Conservation (phyloP, 257 asterid species). For the Solanum pimpinellifolium region DNA sequence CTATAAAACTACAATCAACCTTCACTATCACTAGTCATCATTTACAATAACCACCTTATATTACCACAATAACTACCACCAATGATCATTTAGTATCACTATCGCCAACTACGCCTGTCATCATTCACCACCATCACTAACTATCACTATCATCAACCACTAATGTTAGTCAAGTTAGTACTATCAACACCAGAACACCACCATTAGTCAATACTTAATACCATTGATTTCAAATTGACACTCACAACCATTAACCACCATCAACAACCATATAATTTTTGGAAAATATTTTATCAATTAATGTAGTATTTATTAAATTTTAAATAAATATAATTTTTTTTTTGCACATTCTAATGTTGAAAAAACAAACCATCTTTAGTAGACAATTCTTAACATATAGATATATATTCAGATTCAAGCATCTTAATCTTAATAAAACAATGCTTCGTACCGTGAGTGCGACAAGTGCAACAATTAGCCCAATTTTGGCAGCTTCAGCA, state of each 20-base stretch:
- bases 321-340: not conserved
- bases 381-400: too few species aligned
- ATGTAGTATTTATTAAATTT: not conserved
- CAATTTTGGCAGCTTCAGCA: constrained; percentile 20
- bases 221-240: not conserved
- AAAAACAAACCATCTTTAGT: not conserved
- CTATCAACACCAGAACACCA: not conserved
- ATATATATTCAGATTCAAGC: not conserved
- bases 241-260: not conserved
- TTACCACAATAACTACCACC: not conserved
- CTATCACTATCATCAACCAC: not conserved
- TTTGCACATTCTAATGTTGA: not conserved
- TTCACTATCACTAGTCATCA: not conserved
- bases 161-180: not conserved
- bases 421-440: not conserved
- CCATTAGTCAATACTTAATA: not conserved
- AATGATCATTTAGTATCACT: not conserved
- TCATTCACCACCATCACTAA: not conserved
- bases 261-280: not conserved
- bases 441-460: constrained; percentile 15
- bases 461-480: constrained; percentile 16
- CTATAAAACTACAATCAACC: not conserved
- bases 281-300: too few species aligned
- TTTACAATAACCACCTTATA: not conserved
- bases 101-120: not conserved